Evolutionary conservation across 495 filamentous ascomycete species (phyloP).

Genomic region (Podospora comata): DNA sequence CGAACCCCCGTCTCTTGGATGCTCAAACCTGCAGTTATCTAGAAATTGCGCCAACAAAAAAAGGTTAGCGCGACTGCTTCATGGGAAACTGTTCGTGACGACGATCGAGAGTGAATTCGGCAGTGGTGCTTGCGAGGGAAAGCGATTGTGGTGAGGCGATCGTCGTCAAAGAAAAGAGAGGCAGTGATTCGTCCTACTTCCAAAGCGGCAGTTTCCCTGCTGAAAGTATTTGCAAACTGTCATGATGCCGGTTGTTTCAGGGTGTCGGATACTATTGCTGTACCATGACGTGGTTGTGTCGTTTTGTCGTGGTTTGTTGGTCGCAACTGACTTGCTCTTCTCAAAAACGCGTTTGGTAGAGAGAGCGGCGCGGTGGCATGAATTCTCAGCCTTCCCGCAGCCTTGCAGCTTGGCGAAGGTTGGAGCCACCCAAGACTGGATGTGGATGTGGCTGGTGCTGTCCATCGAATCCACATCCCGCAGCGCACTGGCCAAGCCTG

Average conservation of each 20-base stretch:
- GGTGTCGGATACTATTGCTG: background rate
- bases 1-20: constrained; percentile 25
- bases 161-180: constrained; percentile 5
- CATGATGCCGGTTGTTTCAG: constrained; percentile 40
- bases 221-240: constrained; percentile 68
- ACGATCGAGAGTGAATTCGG: background rate
- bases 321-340: background rate
- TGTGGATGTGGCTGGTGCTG: background rate
- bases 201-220: constrained; percentile 70
- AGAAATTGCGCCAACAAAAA: constrained; percentile 1
- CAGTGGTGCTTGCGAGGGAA: background rate
- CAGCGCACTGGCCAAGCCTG: background rate
- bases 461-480: background rate
- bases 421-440: background rate
- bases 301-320: background rate
- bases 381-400: constrained; percentile 6
- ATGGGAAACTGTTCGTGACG: background rate
- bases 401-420: constrained; percentile 19
- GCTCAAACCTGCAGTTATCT: constrained; percentile 49
- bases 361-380: constrained; percentile 5
- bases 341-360: background rate
- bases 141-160: background rate
- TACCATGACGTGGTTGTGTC: background rate
- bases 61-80: constrained; percentile 1
- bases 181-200: constrained; percentile 43